phyloP scores from a whole-genome alignment of 2,329 filamentous ascomycete species.

The Lachnellula subtilissima region DNA sequence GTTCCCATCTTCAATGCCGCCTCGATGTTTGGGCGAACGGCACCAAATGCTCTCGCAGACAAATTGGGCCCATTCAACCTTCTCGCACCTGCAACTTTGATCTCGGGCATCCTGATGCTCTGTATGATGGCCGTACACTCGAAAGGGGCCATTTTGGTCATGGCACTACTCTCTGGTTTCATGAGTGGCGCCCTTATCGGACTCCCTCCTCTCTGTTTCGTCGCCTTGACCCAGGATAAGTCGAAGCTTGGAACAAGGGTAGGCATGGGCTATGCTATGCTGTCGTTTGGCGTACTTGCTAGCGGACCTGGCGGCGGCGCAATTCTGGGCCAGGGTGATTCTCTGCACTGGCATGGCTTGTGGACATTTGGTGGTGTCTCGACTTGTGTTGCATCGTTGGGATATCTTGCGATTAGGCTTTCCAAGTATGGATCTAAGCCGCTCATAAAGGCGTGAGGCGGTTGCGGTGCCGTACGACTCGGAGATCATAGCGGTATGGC shows the following conservation, averaged over 20 bases:
- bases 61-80: slow-evolving; percentile 49
- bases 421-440: slow-evolving; percentile 4
- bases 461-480: not conserved
- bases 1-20: slow-evolving; percentile 47
- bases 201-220: slow-evolving; percentile 38
- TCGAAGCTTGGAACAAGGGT: slow-evolving; percentile 40
- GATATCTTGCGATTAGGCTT: slow-evolving; percentile 4
- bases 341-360: slow-evolving; percentile 6
- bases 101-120: slow-evolving; percentile 32
- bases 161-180: slow-evolving; percentile 60
- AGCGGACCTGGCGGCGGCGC: slow-evolving; percentile 9
- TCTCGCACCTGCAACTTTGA: slow-evolving; percentile 38
- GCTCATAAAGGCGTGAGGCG: slow-evolving; percentile 6
- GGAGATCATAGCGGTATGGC: not conserved
- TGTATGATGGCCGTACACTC: slow-evolving; percentile 35
- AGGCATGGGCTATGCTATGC: slow-evolving; percentile 26
- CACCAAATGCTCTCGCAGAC: slow-evolving; percentile 49
- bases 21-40: slow-evolving; percentile 47
- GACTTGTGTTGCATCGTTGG: not conserved
- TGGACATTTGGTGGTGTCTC: slow-evolving; percentile 11
- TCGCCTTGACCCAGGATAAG: slow-evolving; percentile 37
- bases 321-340: slow-evolving; percentile 1
- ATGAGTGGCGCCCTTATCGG: slow-evolving; percentile 42
- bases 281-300: slow-evolving; percentile 6
- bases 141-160: slow-evolving; percentile 51